Evolutionary conservation across 345 rosid genomes (phyloP), one percentile per base, ranked within the genome.

Genomic region (Noccaea bulbosa): DNA sequence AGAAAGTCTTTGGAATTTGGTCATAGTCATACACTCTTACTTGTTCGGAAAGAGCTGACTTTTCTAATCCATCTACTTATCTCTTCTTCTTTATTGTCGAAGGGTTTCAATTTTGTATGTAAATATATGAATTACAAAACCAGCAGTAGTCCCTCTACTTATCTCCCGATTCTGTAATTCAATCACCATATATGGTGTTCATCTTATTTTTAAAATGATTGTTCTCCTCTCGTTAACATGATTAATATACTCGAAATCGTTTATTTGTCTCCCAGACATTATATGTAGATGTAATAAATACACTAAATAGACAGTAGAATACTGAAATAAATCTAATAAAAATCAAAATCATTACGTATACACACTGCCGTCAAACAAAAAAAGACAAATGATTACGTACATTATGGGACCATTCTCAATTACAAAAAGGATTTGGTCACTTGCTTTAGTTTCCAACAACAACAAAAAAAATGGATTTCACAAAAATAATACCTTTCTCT

Each of bases 371-470:
- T 32, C 4, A 20, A 12, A 57, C 3, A 38, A 17, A 38, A 38
- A 10, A 9, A 27, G 16, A 52, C 49, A 52, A 58, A 66, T 58
- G 67, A 51, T 66, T 49, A 74, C 78, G 67, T 66, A 24, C 46
- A 65, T 39, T 45, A 12, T 48, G 38, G 33, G 67, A 33, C 72
- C 77, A 41, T 9, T 2, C 51, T 16, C 54, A 32, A 48, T 65
- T 73, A 73, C 67, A 73, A 65, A 73, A 39, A 48, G 77, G 17
- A 32, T 47, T 56, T 47, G 17, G 43, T 48, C 62, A 41, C 47
- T 72, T 72, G 35, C 65, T 54, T 64, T 73, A 48, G 51, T 56
- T 72, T 22, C 10, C 34, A 47, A 46, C 65, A 56, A 16, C 11
- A 24, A 45, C 32, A 40, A 65, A 41, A 33, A 60, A 35, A 47